phyloP scores from a whole-genome alignment of 2,329 filamentous ascomycete genomes.

The Paramyrothecium roridum region DNA sequence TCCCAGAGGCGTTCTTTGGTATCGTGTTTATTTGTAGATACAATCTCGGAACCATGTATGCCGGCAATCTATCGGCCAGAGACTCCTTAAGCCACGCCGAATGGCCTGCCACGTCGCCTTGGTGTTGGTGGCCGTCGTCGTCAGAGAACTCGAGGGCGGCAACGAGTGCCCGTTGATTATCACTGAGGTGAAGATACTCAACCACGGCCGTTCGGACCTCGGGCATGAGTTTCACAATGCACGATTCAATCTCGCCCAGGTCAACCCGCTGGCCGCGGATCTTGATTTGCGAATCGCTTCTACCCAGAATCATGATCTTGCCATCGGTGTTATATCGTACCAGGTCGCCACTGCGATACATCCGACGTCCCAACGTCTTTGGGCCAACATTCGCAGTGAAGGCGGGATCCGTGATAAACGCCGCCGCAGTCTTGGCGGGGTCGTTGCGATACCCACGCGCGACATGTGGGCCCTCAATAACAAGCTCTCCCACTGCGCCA shows the following conservation, averaged over 20 bases:
- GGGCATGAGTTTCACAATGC: constrained; percentile 2
- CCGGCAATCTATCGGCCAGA: neutral
- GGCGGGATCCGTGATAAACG: constrained; percentile 28
- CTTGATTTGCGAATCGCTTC: constrained; percentile 61
- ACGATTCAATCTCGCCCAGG: constrained; percentile 36
- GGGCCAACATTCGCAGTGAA: neutral
- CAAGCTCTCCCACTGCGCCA: constrained; percentile 23
- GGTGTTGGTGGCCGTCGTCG: neutral
- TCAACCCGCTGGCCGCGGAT: constrained; percentile 59
- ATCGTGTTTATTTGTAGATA: constrained; percentile 5
- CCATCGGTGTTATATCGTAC: constrained; percentile 28
- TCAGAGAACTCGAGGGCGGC: constrained; percentile 2
- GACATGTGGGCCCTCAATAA: constrained; percentile 40
- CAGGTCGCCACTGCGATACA: constrained; percentile 45
- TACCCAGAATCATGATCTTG: constrained; percentile 46
- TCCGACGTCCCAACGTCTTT: constrained; percentile 11
- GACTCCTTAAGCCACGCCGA: too few relatives aligned
- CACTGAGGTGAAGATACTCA: constrained; percentile 1
- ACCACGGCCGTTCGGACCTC: constrained; percentile 3
- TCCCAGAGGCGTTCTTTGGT: constrained; percentile 4
- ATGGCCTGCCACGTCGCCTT: too few relatives aligned
- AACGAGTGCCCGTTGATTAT: constrained; percentile 1
- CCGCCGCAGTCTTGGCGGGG: constrained; percentile 20
- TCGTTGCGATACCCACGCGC: constrained; percentile 45
- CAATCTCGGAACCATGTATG: constrained; percentile 5